Evolutionary conservation across 352 stramenopile species (phyloP).

Genomic region (Thraustochytrium striatum): DNA sequence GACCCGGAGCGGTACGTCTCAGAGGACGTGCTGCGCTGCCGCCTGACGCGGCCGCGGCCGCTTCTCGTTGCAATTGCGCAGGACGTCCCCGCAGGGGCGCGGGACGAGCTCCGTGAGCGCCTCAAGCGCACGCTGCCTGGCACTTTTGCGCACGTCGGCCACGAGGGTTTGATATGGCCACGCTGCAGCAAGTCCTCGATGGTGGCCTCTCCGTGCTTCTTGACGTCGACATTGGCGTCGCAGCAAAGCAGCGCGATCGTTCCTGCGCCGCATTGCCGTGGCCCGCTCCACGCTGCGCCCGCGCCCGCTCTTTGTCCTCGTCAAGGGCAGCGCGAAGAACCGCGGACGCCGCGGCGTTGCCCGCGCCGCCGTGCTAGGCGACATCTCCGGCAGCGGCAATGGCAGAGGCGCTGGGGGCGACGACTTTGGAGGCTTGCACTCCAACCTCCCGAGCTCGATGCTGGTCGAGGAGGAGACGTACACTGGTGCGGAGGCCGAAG

Average conservation of each 20-base stretch:
- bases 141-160: slow-evolving; percentile 68
- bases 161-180: slow-evolving; percentile 56
- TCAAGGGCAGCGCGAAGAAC: slow-evolving; percentile 62
- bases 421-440: too few species aligned
- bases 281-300: slow-evolving; percentile 67
- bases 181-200: slow-evolving; percentile 57
- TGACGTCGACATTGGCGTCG: slow-evolving; percentile 69
- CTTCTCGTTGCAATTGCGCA: slow-evolving; percentile 66
- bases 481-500: background rate
- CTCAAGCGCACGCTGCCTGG: slow-evolving; percentile 63
- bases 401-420: too few species aligned
- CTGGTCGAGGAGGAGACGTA: slow-evolving; percentile 17
- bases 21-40: slow-evolving; percentile 29
- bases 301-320: slow-evolving; percentile 63
- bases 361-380: background rate
- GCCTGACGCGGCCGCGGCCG: slow-evolving; percentile 57
- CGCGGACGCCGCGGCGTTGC: slow-evolving; percentile 52
- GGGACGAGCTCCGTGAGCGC: slow-evolving; percentile 56
- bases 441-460: background rate
- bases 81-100: slow-evolving; percentile 63
- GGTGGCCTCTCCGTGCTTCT: slow-evolving; percentile 67
- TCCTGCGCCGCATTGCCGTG: slow-evolving; percentile 63
- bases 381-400: background rate
- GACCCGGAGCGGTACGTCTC: slow-evolving; percentile 46
- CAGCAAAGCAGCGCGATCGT: slow-evolving; percentile 62